phyloP scores from a whole-genome alignment of 768 basidiomycete species.

The Hemileccinum impolitum region DNA sequence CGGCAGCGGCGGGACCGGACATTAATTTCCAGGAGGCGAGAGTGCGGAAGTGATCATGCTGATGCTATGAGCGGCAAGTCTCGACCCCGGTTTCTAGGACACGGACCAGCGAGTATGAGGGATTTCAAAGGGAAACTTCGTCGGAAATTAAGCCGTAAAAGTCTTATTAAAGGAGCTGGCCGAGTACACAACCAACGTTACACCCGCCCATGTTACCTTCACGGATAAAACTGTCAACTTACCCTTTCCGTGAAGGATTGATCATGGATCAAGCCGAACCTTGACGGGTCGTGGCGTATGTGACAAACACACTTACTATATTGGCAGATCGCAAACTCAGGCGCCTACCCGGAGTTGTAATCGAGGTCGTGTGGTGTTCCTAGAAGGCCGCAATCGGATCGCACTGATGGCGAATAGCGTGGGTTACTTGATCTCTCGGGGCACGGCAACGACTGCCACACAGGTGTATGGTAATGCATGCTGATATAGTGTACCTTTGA shows the following conservation, averaged over 20 bases:
- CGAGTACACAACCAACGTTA: constrained; percentile 2
- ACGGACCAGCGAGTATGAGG: not conserved
- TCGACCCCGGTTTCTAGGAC: not conserved
- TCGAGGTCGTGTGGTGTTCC: no score
- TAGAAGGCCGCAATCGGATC: no score
- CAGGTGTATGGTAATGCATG: no score
- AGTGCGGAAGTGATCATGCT: not conserved
- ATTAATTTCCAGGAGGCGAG: constrained; percentile 3
- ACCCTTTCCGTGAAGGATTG: not conserved
- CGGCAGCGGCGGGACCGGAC: not conserved
- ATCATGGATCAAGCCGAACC: not conserved
- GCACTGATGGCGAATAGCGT: no score
- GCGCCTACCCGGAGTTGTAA: no score
- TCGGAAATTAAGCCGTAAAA: not conserved
- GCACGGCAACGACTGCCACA: no score
- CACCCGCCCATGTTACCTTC: not conserved
- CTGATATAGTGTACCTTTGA: no score
- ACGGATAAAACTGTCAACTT: constrained; percentile 6
- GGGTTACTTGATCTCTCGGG: no score
- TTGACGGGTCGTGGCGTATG: not conserved
- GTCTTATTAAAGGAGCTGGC: not conserved
- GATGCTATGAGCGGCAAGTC: not conserved
- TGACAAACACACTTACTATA: not conserved
- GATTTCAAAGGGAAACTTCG: constrained; percentile 1
- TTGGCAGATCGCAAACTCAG: no score